Evolutionary conservation across 371 early-diverging fungal species (phyloP), one percentile per base, ranked within the genome.

Genomic region (Mycotypha africana): DNA sequence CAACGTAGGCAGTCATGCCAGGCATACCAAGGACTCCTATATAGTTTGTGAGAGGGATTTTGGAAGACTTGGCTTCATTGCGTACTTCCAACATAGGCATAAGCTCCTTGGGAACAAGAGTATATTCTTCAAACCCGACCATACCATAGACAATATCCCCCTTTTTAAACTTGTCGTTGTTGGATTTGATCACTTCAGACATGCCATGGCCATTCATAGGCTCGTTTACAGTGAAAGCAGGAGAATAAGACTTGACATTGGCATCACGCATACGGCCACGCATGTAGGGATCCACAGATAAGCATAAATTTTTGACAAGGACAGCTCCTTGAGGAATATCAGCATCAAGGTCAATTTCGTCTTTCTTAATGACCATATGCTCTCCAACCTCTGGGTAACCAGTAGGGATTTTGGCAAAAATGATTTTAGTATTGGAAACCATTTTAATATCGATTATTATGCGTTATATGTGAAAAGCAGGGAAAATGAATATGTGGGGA

Each of bases 231-330:
- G 65, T 45, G 50, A 82, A 86, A 10, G 76, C 60, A 17, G 78
- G 45, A 19, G 58, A 47, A 42, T 74, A 71, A 32, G 84, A 82
- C 39, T 73, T 53, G 7, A 37, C 46, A 7, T 38, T 35, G 5
- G 60, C 26, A 39, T 58, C 56, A 49, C 81, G 51, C 85, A 87
- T 84, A 49, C 78, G 67, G 24, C 78, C 78, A 47, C 84, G 82
- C 73, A 81, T 73, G 36, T 76, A 67, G 12, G 68, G 65, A 43
- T 67, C 68, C 12, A 67, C 65, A 26, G 65, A 64, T 16, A 67
- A 48, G 15, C 43, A 43, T 12, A 64, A 47, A 11, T 52, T 58
- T 53, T 81, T 75, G 22, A 81, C 25, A 2, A 84, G 50, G 23
- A 82, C 48, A 9, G 81, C 68, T 21, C 74, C 77, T 22, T 81